Percentiles rank a stretch among this genome's conserved stretches.
phyloP scores from a whole-genome alignment of 345 rosid species.

The Rhizophora apiculata region DNA sequence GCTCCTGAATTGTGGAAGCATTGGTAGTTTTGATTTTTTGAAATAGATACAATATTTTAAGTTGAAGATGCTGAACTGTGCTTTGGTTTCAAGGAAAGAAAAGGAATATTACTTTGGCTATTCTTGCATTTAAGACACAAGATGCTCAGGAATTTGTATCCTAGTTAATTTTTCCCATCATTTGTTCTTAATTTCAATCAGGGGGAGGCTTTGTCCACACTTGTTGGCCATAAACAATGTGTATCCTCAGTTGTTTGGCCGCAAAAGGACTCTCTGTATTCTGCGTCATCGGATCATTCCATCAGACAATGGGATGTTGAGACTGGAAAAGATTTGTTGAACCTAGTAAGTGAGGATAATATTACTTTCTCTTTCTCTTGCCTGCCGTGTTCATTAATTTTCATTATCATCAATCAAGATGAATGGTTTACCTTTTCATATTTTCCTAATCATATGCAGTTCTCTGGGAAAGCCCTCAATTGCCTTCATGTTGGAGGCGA shows the following conservation, averaged over 20 bases:
- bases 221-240: conserved; percentile 89
- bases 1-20: not conserved
- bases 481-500: conserved; percentile 90
- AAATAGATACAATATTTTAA: too few species aligned
- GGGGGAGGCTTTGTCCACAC: conserved; percentile 77
- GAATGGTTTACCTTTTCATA: conserved; percentile 4
- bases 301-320: conserved; percentile 84
- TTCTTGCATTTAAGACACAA: conserved; percentile 2
- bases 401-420: not conserved
- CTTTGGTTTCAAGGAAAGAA: too few species aligned
- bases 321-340: conserved; percentile 69
- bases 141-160: conserved; percentile 5
- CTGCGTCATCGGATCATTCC: conserved; percentile 96
- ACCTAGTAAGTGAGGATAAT: conserved; percentile 46
- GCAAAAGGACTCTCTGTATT: conserved; percentile 58
- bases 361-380: conserved; percentile 1
- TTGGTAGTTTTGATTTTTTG: not conserved
- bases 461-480: conserved; percentile 76
- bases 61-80: too few species aligned
- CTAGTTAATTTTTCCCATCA: not conserved
- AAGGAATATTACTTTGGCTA: too few species aligned
- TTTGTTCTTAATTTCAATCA: conserved; percentile 22
- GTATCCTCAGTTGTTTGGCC: conserved; percentile 92
- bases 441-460: conserved; percentile 39
- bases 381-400: not conserved